Evolutionary conservation across 176 grass and related monocot species (phyloP), one percentile per base, ranked within the genome.

Genomic region (Microstegium vimineum): DNA sequence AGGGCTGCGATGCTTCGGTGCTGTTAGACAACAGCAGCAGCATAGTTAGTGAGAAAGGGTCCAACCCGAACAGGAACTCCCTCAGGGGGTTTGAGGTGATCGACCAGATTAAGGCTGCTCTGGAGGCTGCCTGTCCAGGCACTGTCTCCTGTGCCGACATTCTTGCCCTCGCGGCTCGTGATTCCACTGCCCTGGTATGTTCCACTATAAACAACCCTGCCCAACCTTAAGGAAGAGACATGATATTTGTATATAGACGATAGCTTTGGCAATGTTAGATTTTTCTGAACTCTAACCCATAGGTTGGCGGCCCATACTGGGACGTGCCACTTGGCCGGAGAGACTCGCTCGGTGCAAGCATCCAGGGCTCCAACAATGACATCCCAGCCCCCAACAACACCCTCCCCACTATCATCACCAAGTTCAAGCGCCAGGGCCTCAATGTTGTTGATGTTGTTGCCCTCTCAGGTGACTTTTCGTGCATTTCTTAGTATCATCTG

Each of bases 301-400:
- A 98, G 92, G 91, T 88, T 46, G 96, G 96, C 33, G 96, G 96
- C 18, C 96, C 90, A 5, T 75, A 57, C 85, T 95, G 91, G 91
- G 96, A 90, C 0, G 96, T 99, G n/a, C 89, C 93, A 27, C 93
- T 99, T 11, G 96, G 96, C 38, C 92, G 96, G 32, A 87, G 89
- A 32, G 96, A 99, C 76, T 99, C 96, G 0, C 78, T 93, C 18
- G 87, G 73, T 6, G 96, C 96, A 13, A 99, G 89, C 64, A 74
- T 95, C 35, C 90, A 92, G 34, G 93, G 93, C 40, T 99, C 96
- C 20, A 99, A 99, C 87, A 91, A 95, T 74, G 85, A 93, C 63
- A 92, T 99, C 74, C 96, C 96, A 23, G 96, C 93, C 3, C 96
- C 96, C 54, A 99, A 99, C 87, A 90, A 93, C 87, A 99, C 96